These are phyloP conservation scores for Ganoderma leucocontextum DNA, from an alignment of 1,284 basidiomycete species.

Conservation along the genomic window DNA sequence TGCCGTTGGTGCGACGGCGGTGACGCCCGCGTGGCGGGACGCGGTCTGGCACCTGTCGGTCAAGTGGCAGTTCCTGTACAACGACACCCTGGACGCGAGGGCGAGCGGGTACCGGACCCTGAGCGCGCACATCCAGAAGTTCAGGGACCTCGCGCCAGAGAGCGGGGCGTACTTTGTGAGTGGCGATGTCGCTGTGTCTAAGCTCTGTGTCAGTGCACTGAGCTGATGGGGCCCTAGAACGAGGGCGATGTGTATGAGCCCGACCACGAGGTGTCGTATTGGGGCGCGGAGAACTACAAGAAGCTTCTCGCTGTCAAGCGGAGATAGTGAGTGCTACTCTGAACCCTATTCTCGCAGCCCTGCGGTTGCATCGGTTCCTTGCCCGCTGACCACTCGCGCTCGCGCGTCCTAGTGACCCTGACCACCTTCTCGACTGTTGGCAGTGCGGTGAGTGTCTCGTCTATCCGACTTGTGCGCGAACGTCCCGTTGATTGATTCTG, in stretches of 20 bases:
- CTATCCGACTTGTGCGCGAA: background rate
- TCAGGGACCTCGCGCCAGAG: constrained; percentile 55
- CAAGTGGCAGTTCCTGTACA: constrained; percentile 46
- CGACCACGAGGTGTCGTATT: constrained; percentile 59
- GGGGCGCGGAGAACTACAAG: constrained; percentile 57
- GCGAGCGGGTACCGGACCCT: constrained; percentile 45
- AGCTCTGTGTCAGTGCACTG: background rate
- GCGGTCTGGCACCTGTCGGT: constrained; percentile 51
- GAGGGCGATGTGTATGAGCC: constrained; percentile 66
- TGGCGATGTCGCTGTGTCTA: constrained; percentile 15
- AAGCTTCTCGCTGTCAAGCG: constrained; percentile 57
- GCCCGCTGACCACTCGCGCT: constrained; percentile 13
- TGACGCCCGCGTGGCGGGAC: constrained; percentile 56
- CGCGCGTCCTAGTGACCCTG: constrained; percentile 55
- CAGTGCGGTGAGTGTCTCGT: constrained; percentile 57
- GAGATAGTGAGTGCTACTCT: constrained; percentile 55
- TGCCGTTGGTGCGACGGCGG: constrained; percentile 47
- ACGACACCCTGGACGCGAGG: constrained; percentile 51
- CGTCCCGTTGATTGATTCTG: background rate
- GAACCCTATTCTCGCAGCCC: background rate
- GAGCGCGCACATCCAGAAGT: constrained; percentile 46
- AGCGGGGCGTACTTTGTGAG: constrained; percentile 59
- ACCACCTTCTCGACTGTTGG: constrained; percentile 64
- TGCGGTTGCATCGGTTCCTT: background rate
- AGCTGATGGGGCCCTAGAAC: constrained; percentile 47